These are phyloP conservation scores for Acanthamoeba healyi DNA, from an alignment of 208 protist species.

Conservation along the genomic window DNA sequence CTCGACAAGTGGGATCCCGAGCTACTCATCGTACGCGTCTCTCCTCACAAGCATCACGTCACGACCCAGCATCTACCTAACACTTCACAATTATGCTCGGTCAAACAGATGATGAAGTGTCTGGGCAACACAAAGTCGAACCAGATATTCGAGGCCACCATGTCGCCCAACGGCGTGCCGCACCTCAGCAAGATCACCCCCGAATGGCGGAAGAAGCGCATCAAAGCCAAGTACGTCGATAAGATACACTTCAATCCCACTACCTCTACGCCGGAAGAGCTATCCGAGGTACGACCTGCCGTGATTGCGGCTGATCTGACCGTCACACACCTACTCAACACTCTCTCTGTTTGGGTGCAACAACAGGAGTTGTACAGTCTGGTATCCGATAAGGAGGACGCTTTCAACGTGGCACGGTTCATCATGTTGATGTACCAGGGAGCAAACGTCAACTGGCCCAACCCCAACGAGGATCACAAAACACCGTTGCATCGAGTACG, in stretches of 20 bases:
- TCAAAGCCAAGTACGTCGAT: slow-evolving; percentile 57
- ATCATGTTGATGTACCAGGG: slow-evolving; percentile 52
- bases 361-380: slow-evolving; percentile 59
- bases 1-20: slow-evolving; percentile 85
- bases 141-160: slow-evolving; percentile 17
- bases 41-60: no score
- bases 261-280: neutral
- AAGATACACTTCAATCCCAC: neutral
- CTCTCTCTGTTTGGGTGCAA: no score
- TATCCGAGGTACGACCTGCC: neutral
- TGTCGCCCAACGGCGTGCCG: neutral
- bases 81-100: no score
- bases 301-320: neutral
- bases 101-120: slow-evolving; percentile 71
- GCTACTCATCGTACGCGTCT: neutral
- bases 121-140: slow-evolving; percentile 36
- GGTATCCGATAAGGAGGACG: slow-evolving; percentile 53
- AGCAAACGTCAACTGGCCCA: slow-evolving; percentile 65
- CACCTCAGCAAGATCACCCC: neutral
- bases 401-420: slow-evolving; percentile 44
- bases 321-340: neutral
- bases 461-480: slow-evolving; percentile 12
- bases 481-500: slow-evolving; percentile 44
- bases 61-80: no score
- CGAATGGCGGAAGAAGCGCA: slow-evolving; percentile 1